Conservation (phyloP, 2,329 filamentous ascomycete genomes). For the Claviceps africana region DNA sequence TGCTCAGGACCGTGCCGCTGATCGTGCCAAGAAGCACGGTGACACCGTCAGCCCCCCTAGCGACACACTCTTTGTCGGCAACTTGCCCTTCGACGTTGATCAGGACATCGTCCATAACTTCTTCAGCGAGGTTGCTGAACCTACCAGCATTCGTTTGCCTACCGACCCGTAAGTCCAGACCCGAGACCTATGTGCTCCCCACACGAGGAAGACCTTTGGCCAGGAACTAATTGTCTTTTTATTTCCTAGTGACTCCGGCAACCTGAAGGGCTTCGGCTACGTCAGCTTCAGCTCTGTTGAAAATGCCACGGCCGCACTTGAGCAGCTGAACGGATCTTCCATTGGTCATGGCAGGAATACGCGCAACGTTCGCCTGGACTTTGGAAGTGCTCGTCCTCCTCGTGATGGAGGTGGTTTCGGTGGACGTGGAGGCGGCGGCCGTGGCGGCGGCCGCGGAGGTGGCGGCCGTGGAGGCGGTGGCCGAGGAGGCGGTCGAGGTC, state of each 20-base stretch:
- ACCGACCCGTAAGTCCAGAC: conserved; percentile 55
- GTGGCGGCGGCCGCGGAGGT: conserved; percentile 27
- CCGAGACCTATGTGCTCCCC: too few relatives aligned
- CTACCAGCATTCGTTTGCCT: conserved; percentile 72
- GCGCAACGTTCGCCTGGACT: conserved; percentile 73
- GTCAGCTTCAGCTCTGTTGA: conserved; percentile 71
- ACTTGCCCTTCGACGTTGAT: conserved; percentile 71
- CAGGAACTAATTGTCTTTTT: not conserved
- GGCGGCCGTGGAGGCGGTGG: conserved; percentile 29
- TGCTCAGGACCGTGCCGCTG: conserved; percentile 41
- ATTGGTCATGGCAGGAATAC: conserved; percentile 52
- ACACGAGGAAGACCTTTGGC: not conserved
- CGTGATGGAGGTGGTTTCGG: conserved; percentile 40
- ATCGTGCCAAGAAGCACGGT: conserved; percentile 57
- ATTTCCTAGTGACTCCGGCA: conserved; percentile 52
- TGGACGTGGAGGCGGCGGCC: conserved; percentile 37
- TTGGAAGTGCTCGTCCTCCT: conserved; percentile 51
- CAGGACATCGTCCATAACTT: conserved; percentile 62
- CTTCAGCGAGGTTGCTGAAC: conserved; percentile 56
- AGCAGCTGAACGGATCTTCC: conserved; percentile 52
- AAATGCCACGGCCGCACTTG: conserved; percentile 64
- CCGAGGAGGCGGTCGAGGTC: conserved; percentile 12
- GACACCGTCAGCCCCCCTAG: conserved; percentile 67
- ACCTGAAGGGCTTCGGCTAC: conserved; percentile 87
- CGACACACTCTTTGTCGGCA: conserved; percentile 83